Evolutionary conservation across 345 rosid genomes (phyloP).

Genomic region (Carallia pectinifolia): DNA sequence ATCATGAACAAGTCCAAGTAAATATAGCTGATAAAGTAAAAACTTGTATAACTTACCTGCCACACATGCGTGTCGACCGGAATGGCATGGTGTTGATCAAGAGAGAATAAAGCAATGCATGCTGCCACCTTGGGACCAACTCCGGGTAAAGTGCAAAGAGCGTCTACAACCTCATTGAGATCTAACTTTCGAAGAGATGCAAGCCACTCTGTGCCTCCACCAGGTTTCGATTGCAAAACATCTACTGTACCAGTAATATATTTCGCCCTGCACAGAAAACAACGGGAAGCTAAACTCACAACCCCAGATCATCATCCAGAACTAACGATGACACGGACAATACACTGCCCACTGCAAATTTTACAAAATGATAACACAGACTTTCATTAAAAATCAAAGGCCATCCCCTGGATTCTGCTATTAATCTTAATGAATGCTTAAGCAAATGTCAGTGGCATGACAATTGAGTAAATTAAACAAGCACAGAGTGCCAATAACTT

Average conservation of each 20-base stretch:
- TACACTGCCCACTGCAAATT: neutral
- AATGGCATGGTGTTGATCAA: slow-evolving; percentile 88
- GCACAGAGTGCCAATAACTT: neutral
- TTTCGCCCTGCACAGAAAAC: slow-evolving; percentile 61
- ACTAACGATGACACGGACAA: neutral
- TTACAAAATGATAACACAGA: no score
- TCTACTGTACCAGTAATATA: slow-evolving; percentile 65
- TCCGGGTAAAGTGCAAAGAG: slow-evolving; percentile 83
- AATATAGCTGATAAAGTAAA: neutral
- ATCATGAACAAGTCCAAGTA: neutral
- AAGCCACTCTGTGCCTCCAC: slow-evolving; percentile 83
- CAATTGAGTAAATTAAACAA: no score
- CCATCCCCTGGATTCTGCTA: no score
- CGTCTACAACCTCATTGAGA: slow-evolving; percentile 56
- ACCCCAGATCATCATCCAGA: slow-evolving; percentile 2
- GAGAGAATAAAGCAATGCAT: slow-evolving; percentile 88
- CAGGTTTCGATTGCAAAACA: slow-evolving; percentile 66
- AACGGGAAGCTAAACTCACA: slow-evolving; percentile 19
- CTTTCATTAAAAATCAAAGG: no score
- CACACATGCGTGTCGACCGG: slow-evolving; percentile 98
- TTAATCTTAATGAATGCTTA: no score
- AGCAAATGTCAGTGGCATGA: no score
- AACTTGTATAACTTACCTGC: slow-evolving; percentile 51
- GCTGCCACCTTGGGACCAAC: slow-evolving; percentile 96
- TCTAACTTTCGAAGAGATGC: slow-evolving; percentile 68